phyloP scores from a whole-genome alignment of 108 stramenopile genomes.

The Cyclostephanos invisitatus region DNA sequence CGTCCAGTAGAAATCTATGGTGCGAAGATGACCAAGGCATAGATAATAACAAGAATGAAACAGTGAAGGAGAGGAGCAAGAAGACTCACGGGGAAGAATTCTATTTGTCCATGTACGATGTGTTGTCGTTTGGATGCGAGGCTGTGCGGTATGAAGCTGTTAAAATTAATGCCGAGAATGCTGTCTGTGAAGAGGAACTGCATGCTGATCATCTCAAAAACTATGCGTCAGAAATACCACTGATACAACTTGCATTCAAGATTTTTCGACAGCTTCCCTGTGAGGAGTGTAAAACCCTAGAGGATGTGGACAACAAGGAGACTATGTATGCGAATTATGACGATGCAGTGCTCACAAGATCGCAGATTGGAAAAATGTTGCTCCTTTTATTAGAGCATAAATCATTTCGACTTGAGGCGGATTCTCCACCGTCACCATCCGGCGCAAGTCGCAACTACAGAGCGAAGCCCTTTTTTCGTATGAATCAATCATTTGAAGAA shows the following conservation, averaged over 20 bases:
- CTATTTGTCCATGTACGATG: conserved; percentile 76
- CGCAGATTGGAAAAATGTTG: conserved; percentile 68
- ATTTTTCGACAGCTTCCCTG: conserved; percentile 37
- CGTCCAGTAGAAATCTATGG: conserved; percentile 18
- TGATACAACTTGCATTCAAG: conserved; percentile 47
- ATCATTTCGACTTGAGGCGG: conserved; percentile 65
- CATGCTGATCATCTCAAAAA: conserved; percentile 1
- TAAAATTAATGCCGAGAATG: conserved; percentile 8
- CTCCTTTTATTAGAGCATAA: conserved; percentile 62
- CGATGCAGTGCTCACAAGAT: conserved; percentile 39
- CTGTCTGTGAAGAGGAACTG: conserved; percentile 8
- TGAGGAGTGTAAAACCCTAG: conserved; percentile 6
- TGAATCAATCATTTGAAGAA: not conserved
- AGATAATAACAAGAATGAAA: not conserved
- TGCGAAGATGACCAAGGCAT: not conserved
- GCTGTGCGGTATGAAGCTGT: conserved; percentile 61
- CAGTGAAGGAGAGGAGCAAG: not conserved
- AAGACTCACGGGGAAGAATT: conserved; percentile 5
- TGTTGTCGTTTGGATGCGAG: conserved; percentile 76
- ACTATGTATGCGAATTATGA: conserved; percentile 1
- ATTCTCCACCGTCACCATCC: conserved; percentile 45
- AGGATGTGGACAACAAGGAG: conserved; percentile 4
- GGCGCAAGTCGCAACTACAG: conserved; percentile 26
- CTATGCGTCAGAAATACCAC: conserved; percentile 40
- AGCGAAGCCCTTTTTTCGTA: conserved; percentile 44